Evolutionary conservation across 2,329 filamentous ascomycete species (phyloP).

Genomic region (Fusarium foetens): DNA sequence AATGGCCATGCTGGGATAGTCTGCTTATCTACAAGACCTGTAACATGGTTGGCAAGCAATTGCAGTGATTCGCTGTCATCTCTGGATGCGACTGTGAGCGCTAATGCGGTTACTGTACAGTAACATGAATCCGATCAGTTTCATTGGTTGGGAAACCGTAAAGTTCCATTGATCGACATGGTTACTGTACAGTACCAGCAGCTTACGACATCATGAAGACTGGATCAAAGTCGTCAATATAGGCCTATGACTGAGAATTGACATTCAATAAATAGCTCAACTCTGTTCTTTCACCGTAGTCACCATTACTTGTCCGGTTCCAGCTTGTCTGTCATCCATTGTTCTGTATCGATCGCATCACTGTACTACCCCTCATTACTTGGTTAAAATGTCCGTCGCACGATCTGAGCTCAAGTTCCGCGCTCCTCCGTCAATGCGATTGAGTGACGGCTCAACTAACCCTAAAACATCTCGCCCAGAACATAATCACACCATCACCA

Average conservation of each 20-base stretch:
- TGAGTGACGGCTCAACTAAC: conserved; percentile 4
- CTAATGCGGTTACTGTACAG: conserved; percentile 29
- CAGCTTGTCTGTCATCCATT: no score
- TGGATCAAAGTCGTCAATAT: not conserved
- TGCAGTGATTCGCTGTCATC: not conserved
- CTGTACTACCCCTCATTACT: not conserved
- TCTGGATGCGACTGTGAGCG: not conserved
- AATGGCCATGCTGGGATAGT: fast-evolving
- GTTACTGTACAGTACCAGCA: conserved; percentile 15
- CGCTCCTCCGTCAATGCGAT: conserved; percentile 15
- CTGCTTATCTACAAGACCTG: not conserved
- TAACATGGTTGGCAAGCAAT: not conserved
- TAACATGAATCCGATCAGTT: not conserved
- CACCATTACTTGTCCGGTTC: fast-evolving
- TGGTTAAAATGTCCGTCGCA: conserved; percentile 2
- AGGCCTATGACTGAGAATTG: fast-evolving
- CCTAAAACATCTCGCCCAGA: not conserved
- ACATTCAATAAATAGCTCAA: not conserved
- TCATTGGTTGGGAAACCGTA: not conserved
- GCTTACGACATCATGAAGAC: not conserved
- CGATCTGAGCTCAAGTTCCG: conserved; percentile 17
- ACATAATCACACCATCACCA: fast-evolving
- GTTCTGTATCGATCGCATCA: not conserved
- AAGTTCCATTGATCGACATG: not conserved
- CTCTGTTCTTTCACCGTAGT: fast-evolving